Percentiles rank a stretch among this genome's conserved stretches.
Evolutionary conservation across 2,329 filamentous ascomycete species (phyloP).

Genomic region (Passalora sequoiae): DNA sequence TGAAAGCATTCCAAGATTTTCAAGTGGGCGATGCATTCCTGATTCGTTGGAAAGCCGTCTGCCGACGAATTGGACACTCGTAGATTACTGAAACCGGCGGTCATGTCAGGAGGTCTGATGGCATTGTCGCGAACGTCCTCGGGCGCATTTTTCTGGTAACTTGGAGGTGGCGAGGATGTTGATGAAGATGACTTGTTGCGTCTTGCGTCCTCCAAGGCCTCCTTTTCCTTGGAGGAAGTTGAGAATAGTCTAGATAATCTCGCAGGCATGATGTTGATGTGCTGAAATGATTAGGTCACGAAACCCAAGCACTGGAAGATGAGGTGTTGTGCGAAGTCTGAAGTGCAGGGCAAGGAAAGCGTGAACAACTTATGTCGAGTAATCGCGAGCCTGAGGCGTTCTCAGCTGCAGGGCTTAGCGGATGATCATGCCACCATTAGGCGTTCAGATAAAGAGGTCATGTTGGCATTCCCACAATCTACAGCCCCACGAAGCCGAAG

Average conservation of each 20-base stretch:
- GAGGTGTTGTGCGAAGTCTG: too few relatives aligned
- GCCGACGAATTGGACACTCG: conserved; percentile 27
- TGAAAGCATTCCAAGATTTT: conserved; percentile 67
- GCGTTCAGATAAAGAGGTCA: neutral
- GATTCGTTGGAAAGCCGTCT: conserved; percentile 38
- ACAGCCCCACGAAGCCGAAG: neutral
- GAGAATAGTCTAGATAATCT: conserved; percentile 29
- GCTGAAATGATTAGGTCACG: too few relatives aligned
- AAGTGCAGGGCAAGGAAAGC: too few relatives aligned
- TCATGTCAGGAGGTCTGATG: conserved; percentile 25
- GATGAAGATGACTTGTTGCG: conserved; percentile 13
- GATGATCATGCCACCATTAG: neutral
- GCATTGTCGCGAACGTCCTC: conserved; percentile 24
- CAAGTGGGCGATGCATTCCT: conserved; percentile 66
- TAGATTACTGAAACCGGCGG: conserved; percentile 29
- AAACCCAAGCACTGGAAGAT: too few relatives aligned
- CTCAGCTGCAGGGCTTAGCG: conserved; percentile 1
- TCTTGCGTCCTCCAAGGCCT: conserved; percentile 26
- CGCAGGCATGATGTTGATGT: conserved; percentile 22
- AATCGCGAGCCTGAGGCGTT: neutral
- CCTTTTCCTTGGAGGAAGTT: conserved; percentile 27
- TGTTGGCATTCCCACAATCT: conserved; percentile 1
- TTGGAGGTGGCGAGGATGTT: conserved; percentile 21
- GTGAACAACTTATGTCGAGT: conserved; percentile 2
- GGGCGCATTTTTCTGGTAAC: conserved; percentile 18